Evolutionary conservation across 2,329 filamentous ascomycete species (phyloP).

Genomic region (Diplocarpon rosae): DNA sequence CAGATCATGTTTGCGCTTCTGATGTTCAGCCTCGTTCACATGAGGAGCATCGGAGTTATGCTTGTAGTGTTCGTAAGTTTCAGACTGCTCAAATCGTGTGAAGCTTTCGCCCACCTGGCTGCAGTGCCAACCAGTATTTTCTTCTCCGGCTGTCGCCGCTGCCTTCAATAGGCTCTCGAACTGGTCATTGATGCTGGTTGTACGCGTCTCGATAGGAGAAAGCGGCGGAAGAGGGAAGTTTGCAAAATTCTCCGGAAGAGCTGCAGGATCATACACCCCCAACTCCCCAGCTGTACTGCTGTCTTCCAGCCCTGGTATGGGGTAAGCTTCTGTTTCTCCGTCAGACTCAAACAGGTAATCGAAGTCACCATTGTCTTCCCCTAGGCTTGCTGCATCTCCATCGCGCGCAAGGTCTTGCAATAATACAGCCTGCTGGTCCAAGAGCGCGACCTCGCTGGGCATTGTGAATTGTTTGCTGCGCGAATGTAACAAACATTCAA

Average conservation of each 20-base stretch:
- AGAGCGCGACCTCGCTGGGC: no score
- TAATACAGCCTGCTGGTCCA: not conserved
- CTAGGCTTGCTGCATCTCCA: no score
- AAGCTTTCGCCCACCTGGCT: not conserved
- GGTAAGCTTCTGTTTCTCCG: slow-evolving; percentile 11
- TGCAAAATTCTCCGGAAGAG: slow-evolving; percentile 21
- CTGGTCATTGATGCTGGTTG: slow-evolving; percentile 5
- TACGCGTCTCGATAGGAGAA: not conserved
- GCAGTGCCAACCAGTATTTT: slow-evolving; percentile 3
- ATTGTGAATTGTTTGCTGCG: no score
- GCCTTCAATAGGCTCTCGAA: slow-evolving; percentile 23
- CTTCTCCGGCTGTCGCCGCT: slow-evolving; percentile 19
- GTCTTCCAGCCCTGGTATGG: slow-evolving; percentile 12
- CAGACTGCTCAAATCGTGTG: not conserved
- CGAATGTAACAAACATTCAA: not conserved
- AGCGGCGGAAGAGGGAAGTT: slow-evolving; percentile 12
- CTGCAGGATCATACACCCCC: slow-evolving; percentile 17
- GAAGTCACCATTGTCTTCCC: slow-evolving; percentile 11
- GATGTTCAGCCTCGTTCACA: slow-evolving; percentile 2
- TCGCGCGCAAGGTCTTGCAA: not conserved
- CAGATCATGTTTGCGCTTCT: slow-evolving; percentile 1
- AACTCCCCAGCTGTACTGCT: not conserved
- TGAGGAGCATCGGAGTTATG: not conserved
- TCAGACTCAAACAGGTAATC: slow-evolving; percentile 5
- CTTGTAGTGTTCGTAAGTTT: slow-evolving; percentile 4